Evolutionary conservation across 2,329 filamentous ascomycete genomes (phyloP).

Genomic region (Didymella sp.): DNA sequence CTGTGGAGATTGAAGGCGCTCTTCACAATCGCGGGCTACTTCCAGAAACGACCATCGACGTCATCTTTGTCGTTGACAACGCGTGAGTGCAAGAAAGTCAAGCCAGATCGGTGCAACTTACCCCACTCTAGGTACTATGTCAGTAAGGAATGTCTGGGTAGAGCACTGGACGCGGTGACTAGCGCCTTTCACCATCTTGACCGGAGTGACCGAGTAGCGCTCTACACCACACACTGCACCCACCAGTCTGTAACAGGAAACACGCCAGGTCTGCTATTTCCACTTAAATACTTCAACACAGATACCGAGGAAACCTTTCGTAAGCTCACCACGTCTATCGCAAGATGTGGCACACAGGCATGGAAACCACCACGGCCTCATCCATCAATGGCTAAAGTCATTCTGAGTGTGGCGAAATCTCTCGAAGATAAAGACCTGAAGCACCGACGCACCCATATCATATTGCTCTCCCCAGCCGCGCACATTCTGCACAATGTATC

Average conservation of each 20-base stretch:
- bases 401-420: conserved; percentile 34
- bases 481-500: conserved; percentile 35
- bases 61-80: conserved; percentile 50
- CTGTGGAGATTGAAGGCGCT: conserved; percentile 41
- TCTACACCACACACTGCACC: conserved; percentile 44
- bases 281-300: conserved; percentile 24
- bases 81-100: conserved; percentile 30
- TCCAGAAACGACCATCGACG: conserved; percentile 35
- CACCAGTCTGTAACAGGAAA: conserved; percentile 37
- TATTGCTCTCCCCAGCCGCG: conserved; percentile 37
- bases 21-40: conserved; percentile 32
- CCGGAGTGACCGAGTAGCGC: conserved; percentile 34
- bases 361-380: conserved; percentile 40
- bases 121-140: conserved; percentile 36
- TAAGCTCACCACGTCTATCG: conserved; percentile 29
- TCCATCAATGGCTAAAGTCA: conserved; percentile 38
- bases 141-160: conserved; percentile 33
- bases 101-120: conserved; percentile 6
- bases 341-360: conserved; percentile 29
- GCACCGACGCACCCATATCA: conserved; percentile 32
- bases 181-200: conserved; percentile 29
- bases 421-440: conserved; percentile 25
- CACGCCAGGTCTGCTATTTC: conserved; percentile 34
- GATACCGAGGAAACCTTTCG: conserved; percentile 28
- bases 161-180: conserved; percentile 27